These are phyloP conservation scores for Wickerhamomyces sp. DNA, from an alignment of 1,139 yeast genomes.

Conservation along the genomic window DNA sequence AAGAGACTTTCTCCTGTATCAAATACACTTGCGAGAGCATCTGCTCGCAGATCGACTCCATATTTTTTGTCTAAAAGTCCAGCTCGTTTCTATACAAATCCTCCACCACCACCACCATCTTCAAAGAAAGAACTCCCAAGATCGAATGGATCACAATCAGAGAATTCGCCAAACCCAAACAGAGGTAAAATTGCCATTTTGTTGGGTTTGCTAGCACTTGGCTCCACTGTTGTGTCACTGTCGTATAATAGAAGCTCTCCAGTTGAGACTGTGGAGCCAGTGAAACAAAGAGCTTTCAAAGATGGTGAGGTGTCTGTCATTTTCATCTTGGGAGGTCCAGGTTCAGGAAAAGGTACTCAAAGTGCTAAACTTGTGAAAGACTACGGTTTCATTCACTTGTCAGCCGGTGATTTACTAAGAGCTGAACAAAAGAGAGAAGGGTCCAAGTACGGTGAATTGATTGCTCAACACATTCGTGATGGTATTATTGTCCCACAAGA, in stretches of 20 bases:
- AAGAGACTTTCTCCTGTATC: no score
- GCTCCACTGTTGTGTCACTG: conserved; percentile 42
- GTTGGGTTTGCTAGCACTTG: conserved; percentile 33
- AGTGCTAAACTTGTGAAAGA: conserved; percentile 79
- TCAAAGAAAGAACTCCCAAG: no score
- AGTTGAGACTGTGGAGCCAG: conserved; percentile 44
- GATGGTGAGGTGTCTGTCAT: conserved; percentile 69
- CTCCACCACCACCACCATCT: no score
- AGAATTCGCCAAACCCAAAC: no score
- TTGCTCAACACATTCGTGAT: conserved; percentile 76
- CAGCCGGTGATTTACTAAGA: conserved; percentile 92
- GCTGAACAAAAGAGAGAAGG: conserved; percentile 85
- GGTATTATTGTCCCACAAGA: conserved; percentile 96
- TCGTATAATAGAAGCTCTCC: conserved; percentile 42
- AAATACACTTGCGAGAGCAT: no score
- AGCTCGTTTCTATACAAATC: conserved; percentile 4
- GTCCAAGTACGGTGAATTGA: conserved; percentile 79
- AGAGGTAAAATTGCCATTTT: conserved; percentile 26
- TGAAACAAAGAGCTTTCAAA: conserved; percentile 36
- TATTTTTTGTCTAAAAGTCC: no score
- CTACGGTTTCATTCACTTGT: conserved; percentile 77
- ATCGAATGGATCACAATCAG: no score
- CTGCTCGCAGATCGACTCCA: no score
- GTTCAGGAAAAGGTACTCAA: conserved; percentile 97
- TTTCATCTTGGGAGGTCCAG: conserved; percentile 81